Percentiles rank a stretch among this genome's conserved stretches.
phyloP scores from a whole-genome alignment of 352 stramenopile genomes.

The Globisporangium parvum region DNA sequence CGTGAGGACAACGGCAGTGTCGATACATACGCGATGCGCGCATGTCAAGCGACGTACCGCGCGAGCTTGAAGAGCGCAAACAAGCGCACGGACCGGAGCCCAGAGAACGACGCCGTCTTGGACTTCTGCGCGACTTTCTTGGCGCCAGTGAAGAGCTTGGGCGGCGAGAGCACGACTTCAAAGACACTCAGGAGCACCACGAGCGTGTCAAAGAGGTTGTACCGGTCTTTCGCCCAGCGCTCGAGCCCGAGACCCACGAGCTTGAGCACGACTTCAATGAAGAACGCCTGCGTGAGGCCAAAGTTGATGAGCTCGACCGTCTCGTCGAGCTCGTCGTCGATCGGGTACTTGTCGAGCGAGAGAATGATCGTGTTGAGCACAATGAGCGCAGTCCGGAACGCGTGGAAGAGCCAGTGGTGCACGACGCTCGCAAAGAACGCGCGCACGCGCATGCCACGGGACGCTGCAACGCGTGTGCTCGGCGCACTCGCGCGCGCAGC shows the following conservation, averaged over 20 bases:
- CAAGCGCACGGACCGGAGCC: constrained; percentile 80
- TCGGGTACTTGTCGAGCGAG: constrained; percentile 73
- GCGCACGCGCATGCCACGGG: constrained; percentile 12
- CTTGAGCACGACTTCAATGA: constrained; percentile 60
- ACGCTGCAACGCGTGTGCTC: not conserved
- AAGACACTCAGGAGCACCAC: constrained; percentile 38
- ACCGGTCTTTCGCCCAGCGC: constrained; percentile 48
- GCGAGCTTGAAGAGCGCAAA: constrained; percentile 91
- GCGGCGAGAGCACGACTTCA: constrained; percentile 39
- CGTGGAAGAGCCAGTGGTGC: constrained; percentile 49
- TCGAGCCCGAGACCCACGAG: constrained; percentile 54
- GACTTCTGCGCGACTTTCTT: constrained; percentile 7
- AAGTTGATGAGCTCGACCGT: constrained; percentile 65
- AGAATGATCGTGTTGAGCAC: constrained; percentile 83
- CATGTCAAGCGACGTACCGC: constrained; percentile 14
- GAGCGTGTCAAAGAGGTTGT: constrained; percentile 79
- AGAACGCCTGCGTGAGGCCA: constrained; percentile 40
- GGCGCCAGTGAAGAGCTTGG: constrained; percentile 21
- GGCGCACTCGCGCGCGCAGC: not conserved
- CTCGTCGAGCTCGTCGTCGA: constrained; percentile 28
- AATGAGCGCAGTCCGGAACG: constrained; percentile 53
- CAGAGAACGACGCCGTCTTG: constrained; percentile 47
- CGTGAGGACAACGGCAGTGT: not conserved
- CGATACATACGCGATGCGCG: not conserved
- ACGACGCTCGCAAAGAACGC: constrained; percentile 23